A percentile compares a stretch with the other conserved stretches of the same genome.
Conservation (phyloP, 2,329 filamentous ascomycete genomes). For the Emmonsiellopsis sp. region DNA sequence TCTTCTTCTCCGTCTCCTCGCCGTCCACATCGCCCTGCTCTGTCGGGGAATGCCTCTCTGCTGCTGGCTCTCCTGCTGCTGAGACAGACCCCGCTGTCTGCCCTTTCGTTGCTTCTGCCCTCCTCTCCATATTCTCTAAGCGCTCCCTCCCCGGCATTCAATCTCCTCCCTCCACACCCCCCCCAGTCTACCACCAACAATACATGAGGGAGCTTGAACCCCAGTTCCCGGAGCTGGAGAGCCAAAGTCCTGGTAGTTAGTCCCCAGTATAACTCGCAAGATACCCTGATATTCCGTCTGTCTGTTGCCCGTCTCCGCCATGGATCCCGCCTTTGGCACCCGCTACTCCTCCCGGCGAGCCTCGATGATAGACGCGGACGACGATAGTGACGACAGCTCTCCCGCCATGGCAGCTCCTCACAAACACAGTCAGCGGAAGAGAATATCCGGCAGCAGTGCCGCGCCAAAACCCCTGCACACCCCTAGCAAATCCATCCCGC, state of each 20-base stretch:
- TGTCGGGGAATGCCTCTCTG: too few species aligned
- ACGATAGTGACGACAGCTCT: not conserved
- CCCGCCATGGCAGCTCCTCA: not conserved
- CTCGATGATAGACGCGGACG: not conserved
- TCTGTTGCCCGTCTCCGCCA: not conserved
- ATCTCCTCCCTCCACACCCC: not conserved
- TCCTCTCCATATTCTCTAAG: not conserved
- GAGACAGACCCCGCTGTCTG: too few species aligned
- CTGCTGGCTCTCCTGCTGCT: too few species aligned
- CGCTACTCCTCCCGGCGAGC: constrained; percentile 1
- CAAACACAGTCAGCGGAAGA: constrained; percentile 14
- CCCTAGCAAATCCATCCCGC: constrained; percentile 38
- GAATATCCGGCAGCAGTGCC: constrained; percentile 21
- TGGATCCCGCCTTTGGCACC: constrained; percentile 1
- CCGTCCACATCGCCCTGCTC: too few species aligned
- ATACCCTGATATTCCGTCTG: too few species aligned
- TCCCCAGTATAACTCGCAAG: not conserved
- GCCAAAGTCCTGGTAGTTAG: not conserved
- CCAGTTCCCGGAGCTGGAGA: not conserved
- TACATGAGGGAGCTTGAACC: constrained; percentile 1
- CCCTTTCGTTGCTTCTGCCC: too few species aligned
- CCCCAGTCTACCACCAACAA: not conserved
- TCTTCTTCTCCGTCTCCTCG: too few species aligned
- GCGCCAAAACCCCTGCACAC: constrained; percentile 37
- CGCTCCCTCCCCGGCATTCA: not conserved